Base-by-base conservation (phyloP, 2,329 filamentous ascomycete species). In the Aureobasidium mangrovei region DNA sequence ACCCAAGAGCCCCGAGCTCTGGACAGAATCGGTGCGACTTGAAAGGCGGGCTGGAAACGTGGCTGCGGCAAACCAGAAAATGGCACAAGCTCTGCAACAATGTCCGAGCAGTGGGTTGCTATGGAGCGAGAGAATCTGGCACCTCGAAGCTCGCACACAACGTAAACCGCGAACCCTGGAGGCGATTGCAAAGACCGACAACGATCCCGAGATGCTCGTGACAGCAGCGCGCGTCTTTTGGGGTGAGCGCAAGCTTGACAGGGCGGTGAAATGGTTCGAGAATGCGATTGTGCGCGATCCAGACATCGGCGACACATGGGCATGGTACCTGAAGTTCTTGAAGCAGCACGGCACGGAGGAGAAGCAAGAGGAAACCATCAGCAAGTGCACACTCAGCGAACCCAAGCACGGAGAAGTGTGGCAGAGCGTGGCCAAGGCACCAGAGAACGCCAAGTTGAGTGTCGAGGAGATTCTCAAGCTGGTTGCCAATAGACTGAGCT, bases 311-410 rank as follows among this genome's bases (percentile, higher is more conserved):
- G 94, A 98, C 73, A 87, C 84, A 8, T 98, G 94, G 94, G 91
- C 90, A 24, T 98, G 91, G 91, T 98, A 96, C 70, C 93, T 90
- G 70, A 91, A 91, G 69, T 98, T 97, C 69, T 67, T 97, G 60
- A 68, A 83, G 61, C 88, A 96, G 75, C 91, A 98, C 72, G 94
- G 93, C 7, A 96, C 90, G 4, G 85, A 89, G 65, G 91, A 95
- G 75, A 98, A 97, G 83, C 79, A 86, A 64, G 80, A 77, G 31
- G 93, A 97, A 66, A 85, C 96, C 32, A 69, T 95, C 4, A 77
- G 76, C 55, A 95, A 95, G 73, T 91, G 88, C 62, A 77, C 86
- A 32, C 73, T 85, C 46, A 91, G 84, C 55, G 93, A 97, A 69
- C 94, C 94, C 3, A 83, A 84, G 63, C 90, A 98, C 69, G 93